Base-by-base conservation (phyloP, 768 basidiomycete genomes). In the Leccinum arenicola region DNA sequence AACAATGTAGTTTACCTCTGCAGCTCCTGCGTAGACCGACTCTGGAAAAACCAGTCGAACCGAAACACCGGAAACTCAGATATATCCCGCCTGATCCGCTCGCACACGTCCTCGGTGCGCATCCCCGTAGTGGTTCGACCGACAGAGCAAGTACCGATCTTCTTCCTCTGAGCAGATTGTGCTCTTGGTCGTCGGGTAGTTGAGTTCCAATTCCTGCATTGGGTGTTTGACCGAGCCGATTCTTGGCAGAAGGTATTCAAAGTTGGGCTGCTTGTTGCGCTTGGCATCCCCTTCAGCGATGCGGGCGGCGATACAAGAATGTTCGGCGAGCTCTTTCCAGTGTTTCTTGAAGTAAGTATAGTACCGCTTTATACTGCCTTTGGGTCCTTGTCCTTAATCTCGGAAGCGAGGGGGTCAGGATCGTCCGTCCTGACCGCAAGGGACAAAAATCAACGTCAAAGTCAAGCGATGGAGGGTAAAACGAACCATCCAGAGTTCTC, bases 1-100 rank as follows among this genome's bases (percentile, higher is more conserved):
- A 97, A 68, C 36, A 98, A 70, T 2, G 96, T 97, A 65, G 88
- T 88, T 66, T 94, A 97, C 55, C 96, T 77, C 68, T 88, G 86
- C 57, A 98, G 75, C 75, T 98, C 96, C 67, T 92, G 87, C 3
- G 93, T 87, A 9, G 90, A 92, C 56, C 96, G 78, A 63, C 92
- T 93, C 79, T 96, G 95, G 81, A 95, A 89, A 78, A 97, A 98
- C 96, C 95, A 98, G 69, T 98, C 95, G 67, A 98, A 98, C 21
- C 95, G 81, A 78, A 98, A 99, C 14, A 95, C 90, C 2, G 96
- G 95, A 75, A 95, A 98, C 75, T 98, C 95, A 14, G 86, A 88
- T 63, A 98, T 94, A 73, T 98, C 96, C 73, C 88, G 86, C 83
- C 96, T 97, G 76, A 98, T 97, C 55, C 88, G 77, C 68, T 99